Percentiles rank a stretch among this genome's conserved stretches.
These are phyloP conservation scores for Allium cepa DNA, from an alignment of 106 monocot species.

Conservation along the genomic window DNA sequence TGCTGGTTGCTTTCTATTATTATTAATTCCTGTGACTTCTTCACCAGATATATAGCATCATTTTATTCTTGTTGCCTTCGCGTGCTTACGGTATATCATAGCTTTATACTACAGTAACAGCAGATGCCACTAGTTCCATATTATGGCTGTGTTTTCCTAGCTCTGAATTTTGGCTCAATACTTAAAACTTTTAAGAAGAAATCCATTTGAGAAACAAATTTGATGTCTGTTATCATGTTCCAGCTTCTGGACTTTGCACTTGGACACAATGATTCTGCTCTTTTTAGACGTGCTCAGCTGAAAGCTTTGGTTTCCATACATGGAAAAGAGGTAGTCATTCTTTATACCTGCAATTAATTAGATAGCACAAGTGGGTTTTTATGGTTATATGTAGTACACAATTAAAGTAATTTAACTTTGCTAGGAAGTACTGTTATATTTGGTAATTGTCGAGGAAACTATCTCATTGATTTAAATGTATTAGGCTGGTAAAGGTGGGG, in stretches of 20 bases:
- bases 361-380: not conserved
- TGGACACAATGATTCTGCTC: conserved; percentile 87
- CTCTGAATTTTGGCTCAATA: not conserved
- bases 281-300: conserved; percentile 88
- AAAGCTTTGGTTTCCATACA: conserved; percentile 87
- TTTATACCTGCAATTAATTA: too few species aligned
- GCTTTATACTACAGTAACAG: too few species aligned
- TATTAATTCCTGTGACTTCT: not conserved
- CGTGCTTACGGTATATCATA: too few species aligned
- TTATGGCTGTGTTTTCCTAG: not conserved
- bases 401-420: not conserved
- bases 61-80: too few species aligned
- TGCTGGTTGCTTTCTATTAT: too few species aligned
- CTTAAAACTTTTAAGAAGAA: not conserved
- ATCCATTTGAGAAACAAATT: too few species aligned
- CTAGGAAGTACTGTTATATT: not conserved
- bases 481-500: conserved; percentile 91
- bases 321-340: conserved; percentile 63
- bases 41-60: too few species aligned
- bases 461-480: conserved; percentile 6
- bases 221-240: conserved; percentile 4
- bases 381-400: not conserved
- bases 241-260: conserved; percentile 81
- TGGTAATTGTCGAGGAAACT: not conserved
- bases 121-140: not conserved